These are phyloP conservation scores for Russula sp. DNA, from an alignment of 768 basidiomycete species.

Conservation along the genomic window DNA sequence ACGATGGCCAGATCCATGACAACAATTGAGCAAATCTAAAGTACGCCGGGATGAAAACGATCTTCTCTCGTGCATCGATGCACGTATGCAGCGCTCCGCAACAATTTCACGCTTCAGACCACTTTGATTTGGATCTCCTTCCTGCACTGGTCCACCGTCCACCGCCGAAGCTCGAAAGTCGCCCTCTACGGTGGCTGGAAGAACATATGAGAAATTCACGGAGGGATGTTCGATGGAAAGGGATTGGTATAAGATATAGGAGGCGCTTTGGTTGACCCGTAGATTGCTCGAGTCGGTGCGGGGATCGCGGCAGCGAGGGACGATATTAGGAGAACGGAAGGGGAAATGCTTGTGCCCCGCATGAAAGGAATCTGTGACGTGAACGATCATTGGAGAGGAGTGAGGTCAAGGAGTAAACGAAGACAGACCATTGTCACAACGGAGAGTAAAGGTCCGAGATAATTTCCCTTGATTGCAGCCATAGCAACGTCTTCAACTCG, in stretches of 20 bases:
- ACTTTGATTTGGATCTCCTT: constrained; percentile 50
- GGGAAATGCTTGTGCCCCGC: constrained; percentile 55
- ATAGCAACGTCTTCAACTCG: constrained; percentile 54
- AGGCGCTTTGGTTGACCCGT: constrained; percentile 83
- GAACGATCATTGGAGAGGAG: constrained; percentile 5
- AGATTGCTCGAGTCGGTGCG: constrained; percentile 81
- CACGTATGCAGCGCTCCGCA: constrained; percentile 55
- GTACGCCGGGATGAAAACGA: constrained; percentile 54
- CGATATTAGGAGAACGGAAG: constrained; percentile 76
- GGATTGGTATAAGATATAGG: constrained; percentile 71
- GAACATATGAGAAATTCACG: constrained; percentile 57
- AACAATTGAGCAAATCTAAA: constrained; percentile 51
- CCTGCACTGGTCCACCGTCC: constrained; percentile 49
- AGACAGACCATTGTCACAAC: constrained; percentile 67
- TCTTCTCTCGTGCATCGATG: constrained; percentile 56
- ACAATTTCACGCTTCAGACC: constrained; percentile 62
- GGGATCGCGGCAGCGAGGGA: constrained; percentile 77
- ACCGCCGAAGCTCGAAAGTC: constrained; percentile 78
- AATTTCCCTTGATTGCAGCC: constrained; percentile 62
- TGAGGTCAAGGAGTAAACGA: background rate
- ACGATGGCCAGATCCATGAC: constrained; percentile 62
- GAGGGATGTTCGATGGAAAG: constrained; percentile 76
- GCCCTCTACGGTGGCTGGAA: constrained; percentile 73
- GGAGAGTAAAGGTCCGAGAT: constrained; percentile 62
- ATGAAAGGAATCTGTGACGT: constrained; percentile 69